phyloP scores from a whole-genome alignment of 768 basidiomycete genomes.

The Auricularia heimuer region DNA sequence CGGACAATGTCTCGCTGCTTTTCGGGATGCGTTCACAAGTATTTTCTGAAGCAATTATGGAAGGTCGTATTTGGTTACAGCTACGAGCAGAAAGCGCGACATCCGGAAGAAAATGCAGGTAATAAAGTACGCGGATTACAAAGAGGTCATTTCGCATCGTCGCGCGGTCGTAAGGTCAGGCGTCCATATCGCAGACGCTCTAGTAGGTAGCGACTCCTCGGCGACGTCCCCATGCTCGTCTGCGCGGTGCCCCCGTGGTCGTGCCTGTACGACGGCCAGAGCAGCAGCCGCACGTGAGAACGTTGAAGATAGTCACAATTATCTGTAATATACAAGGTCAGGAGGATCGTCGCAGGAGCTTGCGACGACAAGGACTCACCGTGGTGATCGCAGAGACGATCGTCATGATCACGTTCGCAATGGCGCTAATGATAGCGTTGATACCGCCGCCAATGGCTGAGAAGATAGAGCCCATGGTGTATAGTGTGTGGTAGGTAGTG shows the following conservation, averaged over 20 bases:
- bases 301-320: constrained; percentile 53
- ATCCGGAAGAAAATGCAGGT: no score
- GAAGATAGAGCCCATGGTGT: constrained; percentile 41
- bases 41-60: no score
- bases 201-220: not conserved
- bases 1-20: no score
- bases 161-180: not conserved
- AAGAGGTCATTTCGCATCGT: not conserved
- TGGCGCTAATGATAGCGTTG: constrained; percentile 48
- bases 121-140: not conserved
- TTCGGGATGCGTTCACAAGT: no score
- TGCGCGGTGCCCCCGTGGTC: not conserved
- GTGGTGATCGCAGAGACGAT: constrained; percentile 49
- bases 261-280: constrained; percentile 11
- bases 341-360: constrained; percentile 14
- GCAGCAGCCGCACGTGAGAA: constrained; percentile 35
- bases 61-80: no score
- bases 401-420: constrained; percentile 48
- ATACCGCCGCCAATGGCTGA: constrained; percentile 52
- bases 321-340: constrained; percentile 30
- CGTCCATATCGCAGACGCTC: no score
- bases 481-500: no score
- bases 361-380: constrained; percentile 22
- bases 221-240: not conserved
- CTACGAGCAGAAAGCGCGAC: no score